Conservation (phyloP, 495 filamentous ascomycete species). For the Schizothecium vesticola region DNA sequence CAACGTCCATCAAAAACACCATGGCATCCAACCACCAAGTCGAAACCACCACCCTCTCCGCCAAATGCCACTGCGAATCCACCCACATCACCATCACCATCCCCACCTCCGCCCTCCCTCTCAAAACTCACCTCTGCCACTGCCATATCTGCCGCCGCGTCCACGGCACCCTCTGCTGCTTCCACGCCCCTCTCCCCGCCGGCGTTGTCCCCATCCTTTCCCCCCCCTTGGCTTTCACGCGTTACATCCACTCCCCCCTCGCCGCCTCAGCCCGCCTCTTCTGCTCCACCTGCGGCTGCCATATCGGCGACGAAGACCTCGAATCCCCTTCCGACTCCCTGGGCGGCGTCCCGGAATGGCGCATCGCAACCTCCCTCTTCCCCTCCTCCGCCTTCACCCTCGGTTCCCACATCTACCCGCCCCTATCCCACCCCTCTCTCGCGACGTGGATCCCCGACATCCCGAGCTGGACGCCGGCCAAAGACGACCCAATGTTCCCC, state of each 20-base stretch:
- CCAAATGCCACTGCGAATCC: constrained; percentile 39
- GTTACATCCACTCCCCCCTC: constrained; percentile 44
- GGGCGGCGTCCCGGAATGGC: constrained; percentile 24
- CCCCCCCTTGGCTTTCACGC: constrained; percentile 32
- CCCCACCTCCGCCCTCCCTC: constrained; percentile 30
- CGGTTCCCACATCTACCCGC: constrained; percentile 36
- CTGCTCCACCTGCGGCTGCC: constrained; percentile 62
- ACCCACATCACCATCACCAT: constrained; percentile 32
- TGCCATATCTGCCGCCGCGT: constrained; percentile 57
- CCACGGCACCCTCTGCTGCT: constrained; percentile 51
- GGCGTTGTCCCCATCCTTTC: constrained; percentile 26
- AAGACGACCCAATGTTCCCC: constrained; percentile 18
- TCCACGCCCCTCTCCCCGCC: constrained; percentile 42
- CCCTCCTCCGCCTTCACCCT: no score
- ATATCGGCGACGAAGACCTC: constrained; percentile 46
- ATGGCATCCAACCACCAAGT: no score
- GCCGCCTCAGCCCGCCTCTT: constrained; percentile 53
- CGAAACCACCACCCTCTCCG: constrained; percentile 27
- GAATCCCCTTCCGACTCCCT: constrained; percentile 34
- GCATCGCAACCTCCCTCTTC: constrained; percentile 27
- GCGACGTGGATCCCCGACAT: constrained; percentile 37
- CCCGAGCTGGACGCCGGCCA: constrained; percentile 21
- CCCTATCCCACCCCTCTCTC: constrained; percentile 16
- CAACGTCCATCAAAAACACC: no score
- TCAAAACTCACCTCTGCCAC: constrained; percentile 53